Evolutionary conservation across 495 filamentous ascomycete species (phyloP).

Genomic region (Penicillium ucsense): DNA sequence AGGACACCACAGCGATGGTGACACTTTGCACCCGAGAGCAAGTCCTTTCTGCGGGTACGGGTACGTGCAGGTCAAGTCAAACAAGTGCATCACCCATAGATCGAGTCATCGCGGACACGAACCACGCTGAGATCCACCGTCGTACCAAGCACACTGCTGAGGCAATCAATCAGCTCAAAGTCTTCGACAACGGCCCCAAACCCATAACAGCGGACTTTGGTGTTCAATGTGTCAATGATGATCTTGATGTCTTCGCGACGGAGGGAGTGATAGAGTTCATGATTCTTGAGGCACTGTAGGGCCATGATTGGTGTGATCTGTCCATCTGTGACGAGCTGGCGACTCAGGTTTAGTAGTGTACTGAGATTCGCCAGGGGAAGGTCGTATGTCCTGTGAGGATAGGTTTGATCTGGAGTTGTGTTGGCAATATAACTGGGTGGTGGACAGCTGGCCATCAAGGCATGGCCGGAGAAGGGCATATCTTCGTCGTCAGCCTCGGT

Average conservation of each 20-base stretch:
- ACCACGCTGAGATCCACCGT: slow-evolving; percentile 42
- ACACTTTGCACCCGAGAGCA: too few species aligned
- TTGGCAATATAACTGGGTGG: slow-evolving; percentile 44
- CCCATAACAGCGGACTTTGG: slow-evolving; percentile 88
- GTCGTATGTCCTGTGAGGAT: slow-evolving; percentile 35
- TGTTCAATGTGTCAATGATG: slow-evolving; percentile 61
- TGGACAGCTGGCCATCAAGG: slow-evolving; percentile 82
- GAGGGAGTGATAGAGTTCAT: slow-evolving; percentile 58
- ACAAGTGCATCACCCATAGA: slow-evolving; percentile 22
- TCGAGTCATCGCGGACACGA: slow-evolving; percentile 22
- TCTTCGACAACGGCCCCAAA: slow-evolving; percentile 65
- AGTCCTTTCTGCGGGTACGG: too few species aligned
- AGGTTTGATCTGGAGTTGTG: slow-evolving; percentile 30
- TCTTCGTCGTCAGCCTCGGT: slow-evolving; percentile 42
- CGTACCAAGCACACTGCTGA: slow-evolving; percentile 60
- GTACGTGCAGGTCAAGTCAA: neutral
- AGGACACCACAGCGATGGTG: too few species aligned
- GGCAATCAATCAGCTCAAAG: slow-evolving; percentile 80
- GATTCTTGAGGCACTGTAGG: slow-evolving; percentile 67
- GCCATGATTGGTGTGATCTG: slow-evolving; percentile 98
- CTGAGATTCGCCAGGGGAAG: slow-evolving; percentile 63
- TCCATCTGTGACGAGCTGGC: slow-evolving; percentile 73
- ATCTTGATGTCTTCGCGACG: slow-evolving; percentile 58
- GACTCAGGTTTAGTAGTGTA: slow-evolving; percentile 76
- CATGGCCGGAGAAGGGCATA: slow-evolving; percentile 61